Evolutionary conservation across 75 land plant species (phyloP).

Genomic region (Cryptomeria japonica): DNA sequence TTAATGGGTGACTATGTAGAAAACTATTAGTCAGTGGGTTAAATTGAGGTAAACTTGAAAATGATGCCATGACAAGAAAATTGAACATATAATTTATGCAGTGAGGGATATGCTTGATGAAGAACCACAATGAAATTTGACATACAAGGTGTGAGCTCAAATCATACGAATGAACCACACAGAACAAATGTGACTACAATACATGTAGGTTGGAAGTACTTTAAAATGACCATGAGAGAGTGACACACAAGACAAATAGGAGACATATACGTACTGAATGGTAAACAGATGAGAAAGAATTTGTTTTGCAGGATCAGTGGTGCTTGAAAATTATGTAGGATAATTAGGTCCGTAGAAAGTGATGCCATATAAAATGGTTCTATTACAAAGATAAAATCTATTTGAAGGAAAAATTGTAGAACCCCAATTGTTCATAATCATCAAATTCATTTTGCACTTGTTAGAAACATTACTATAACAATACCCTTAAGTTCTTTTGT

Average conservation of each 20-base stretch:
- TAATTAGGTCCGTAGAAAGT: not conserved
- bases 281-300: not conserved
- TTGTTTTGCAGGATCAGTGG: not conserved
- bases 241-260: not conserved
- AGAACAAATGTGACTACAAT: not conserved
- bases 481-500: not conserved
- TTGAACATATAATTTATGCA: not conserved
- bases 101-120: not conserved
- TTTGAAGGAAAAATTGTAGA: not conserved
- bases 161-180: not conserved
- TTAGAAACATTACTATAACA: not conserved
- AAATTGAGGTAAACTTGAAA: not conserved
- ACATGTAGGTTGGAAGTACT: not conserved
- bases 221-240: not conserved
- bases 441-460: not conserved
- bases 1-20: not conserved
- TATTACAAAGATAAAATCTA: not conserved
- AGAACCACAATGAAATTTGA: not conserved
- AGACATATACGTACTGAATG: not conserved
- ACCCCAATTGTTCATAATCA: not conserved
- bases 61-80: not conserved
- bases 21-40: not conserved
- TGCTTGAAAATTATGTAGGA: not conserved
- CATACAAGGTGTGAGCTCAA: no score
- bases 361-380: not conserved